phyloP scores from a whole-genome alignment of 1,139 yeast genomes.

The Eremothecium gossypii region DNA sequence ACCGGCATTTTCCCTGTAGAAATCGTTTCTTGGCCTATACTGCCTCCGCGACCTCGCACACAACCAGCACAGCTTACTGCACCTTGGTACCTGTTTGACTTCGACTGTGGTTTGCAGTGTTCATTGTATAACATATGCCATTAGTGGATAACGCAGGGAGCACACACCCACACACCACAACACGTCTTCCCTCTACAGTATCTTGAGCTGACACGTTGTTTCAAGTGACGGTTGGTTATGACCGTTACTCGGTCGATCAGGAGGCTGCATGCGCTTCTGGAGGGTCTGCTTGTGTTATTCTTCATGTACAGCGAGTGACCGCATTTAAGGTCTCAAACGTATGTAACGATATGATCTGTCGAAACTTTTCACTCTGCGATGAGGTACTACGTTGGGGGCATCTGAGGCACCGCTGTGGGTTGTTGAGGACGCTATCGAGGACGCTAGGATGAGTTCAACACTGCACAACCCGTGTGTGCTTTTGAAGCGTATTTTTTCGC shows the following conservation, averaged over 20 bases:
- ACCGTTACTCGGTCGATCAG: too few relatives aligned
- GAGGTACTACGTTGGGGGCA: background rate
- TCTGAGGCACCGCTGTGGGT: background rate
- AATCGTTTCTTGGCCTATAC: too few relatives aligned
- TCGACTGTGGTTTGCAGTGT: too few relatives aligned
- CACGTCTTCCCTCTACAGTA: too few relatives aligned
- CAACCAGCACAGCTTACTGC: too few relatives aligned
- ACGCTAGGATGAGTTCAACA: constrained; percentile 29
- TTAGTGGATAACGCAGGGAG: too few relatives aligned
- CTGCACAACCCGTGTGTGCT: constrained; percentile 50
- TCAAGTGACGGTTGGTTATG: too few relatives aligned
- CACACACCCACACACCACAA: background rate
- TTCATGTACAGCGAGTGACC: background rate
- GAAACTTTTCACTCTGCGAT: background rate
- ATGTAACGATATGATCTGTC: background rate
- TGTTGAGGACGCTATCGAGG: background rate
- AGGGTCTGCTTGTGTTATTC: background rate
- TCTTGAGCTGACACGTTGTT: too few relatives aligned
- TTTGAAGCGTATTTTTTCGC: constrained; percentile 50
- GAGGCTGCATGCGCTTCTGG: background rate
- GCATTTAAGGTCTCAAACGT: background rate
- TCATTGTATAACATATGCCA: too few relatives aligned
- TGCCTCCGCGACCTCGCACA: too few relatives aligned
- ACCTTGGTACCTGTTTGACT: too few relatives aligned
- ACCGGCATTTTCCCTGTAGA: constrained; percentile 5